These are phyloP conservation scores for Entamoeba histolytica DNA, from an alignment of 208 protist genomes.

Conservation along the genomic window DNA sequence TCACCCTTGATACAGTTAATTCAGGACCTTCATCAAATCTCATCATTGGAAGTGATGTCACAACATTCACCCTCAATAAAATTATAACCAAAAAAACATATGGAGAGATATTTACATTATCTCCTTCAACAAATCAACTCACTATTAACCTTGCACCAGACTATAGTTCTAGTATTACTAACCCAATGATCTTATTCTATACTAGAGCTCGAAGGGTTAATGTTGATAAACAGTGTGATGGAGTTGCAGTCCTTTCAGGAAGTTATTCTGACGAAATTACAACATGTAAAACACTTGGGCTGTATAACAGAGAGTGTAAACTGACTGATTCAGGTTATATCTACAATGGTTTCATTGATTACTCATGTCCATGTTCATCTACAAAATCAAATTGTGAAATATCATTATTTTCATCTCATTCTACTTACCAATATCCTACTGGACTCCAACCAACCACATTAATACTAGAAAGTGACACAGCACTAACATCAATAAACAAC, in stretches of 20 bases:
- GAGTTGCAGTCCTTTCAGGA: neutral
- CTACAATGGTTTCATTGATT: neutral
- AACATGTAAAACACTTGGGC: neutral
- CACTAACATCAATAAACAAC: neutral
- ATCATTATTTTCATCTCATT: neutral
- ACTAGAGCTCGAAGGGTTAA: neutral
- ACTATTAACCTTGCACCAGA: neutral
- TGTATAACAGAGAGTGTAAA: neutral
- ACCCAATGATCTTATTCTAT: neutral
- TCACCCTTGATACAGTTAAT: too few relatives aligned
- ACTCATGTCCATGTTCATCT: neutral
- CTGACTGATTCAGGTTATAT: neutral
- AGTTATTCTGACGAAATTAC: neutral
- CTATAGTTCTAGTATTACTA: neutral
- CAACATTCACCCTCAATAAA: too few relatives aligned
- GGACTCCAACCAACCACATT: neutral
- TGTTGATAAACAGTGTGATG: neutral
- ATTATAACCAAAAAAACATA: too few relatives aligned
- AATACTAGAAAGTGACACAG: neutral
- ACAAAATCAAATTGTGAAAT: neutral
- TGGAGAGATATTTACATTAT: neutral
- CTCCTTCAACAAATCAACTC: neutral
- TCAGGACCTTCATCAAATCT: too few relatives aligned
- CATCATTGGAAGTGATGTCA: too few relatives aligned
- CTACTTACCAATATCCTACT: neutral